Evolutionary conservation across 108 stramenopile genomes (phyloP).

Genomic region (Cyclostephanos invisitatus): DNA sequence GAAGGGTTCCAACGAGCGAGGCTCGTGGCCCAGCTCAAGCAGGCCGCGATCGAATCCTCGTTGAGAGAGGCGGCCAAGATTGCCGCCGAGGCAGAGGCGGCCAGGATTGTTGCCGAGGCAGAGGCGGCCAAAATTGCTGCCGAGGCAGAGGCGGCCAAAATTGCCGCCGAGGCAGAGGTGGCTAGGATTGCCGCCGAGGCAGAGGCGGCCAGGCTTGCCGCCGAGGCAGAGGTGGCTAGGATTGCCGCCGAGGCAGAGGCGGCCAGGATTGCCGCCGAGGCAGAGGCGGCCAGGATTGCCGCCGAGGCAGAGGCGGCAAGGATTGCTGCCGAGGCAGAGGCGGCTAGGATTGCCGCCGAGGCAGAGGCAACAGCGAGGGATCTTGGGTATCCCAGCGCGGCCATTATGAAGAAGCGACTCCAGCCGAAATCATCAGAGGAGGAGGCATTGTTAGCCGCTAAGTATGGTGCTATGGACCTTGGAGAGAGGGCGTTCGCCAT

Average conservation of each 20-base stretch:
- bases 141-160: slow-evolving; percentile 19
- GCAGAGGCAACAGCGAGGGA: slow-evolving; percentile 10
- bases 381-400: slow-evolving; percentile 30
- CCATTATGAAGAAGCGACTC: slow-evolving; percentile 29
- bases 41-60: neutral
- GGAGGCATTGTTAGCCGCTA: slow-evolving; percentile 32
- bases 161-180: slow-evolving; percentile 12
- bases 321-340: slow-evolving; percentile 16
- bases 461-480: slow-evolving; percentile 52
- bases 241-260: neutral
- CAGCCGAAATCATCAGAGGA: slow-evolving; percentile 38
- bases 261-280: slow-evolving; percentile 12
- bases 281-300: slow-evolving; percentile 13
- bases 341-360: slow-evolving; percentile 3
- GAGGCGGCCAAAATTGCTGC: slow-evolving; percentile 7
- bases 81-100: slow-evolving; percentile 6
- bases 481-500: slow-evolving; percentile 58
- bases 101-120: slow-evolving; percentile 15
- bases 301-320: slow-evolving; percentile 8
- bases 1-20: slow-evolving; percentile 15
- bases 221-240: neutral
- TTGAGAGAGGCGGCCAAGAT: slow-evolving; percentile 23
- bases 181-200: neutral
- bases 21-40: slow-evolving; percentile 14
- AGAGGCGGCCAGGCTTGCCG: slow-evolving; percentile 13